phyloP scores from a whole-genome alignment of 2,329 filamentous ascomycete genomes.

The Beauveria sp. region DNA sequence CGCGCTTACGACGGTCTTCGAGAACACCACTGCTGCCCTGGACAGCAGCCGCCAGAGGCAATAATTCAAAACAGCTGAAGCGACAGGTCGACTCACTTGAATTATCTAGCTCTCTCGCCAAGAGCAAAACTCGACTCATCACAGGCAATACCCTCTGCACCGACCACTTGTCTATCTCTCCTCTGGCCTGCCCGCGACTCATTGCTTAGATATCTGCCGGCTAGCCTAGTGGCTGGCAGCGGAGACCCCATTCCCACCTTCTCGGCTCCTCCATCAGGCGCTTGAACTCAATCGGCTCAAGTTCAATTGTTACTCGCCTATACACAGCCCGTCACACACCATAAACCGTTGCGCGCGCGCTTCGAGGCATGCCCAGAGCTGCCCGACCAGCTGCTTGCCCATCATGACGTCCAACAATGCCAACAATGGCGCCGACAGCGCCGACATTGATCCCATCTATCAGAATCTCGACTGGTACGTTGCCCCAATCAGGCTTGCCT shows the following conservation, averaged over 20 bases:
- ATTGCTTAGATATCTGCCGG: not conserved
- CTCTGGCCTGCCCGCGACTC: not conserved
- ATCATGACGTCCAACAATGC: conserved; percentile 27
- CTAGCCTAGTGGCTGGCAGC: not conserved
- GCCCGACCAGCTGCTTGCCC: conserved; percentile 5
- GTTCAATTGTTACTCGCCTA: not conserved
- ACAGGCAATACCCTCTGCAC: not conserved
- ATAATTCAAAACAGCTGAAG: not conserved
- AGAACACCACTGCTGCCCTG: not conserved
- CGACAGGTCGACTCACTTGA: not conserved
- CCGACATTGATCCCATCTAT: conserved; percentile 55
- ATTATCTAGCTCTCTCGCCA: not conserved
- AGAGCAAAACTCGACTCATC: not conserved
- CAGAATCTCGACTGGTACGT: conserved; percentile 69
- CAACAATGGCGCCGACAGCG: conserved; percentile 20
- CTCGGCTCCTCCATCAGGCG: not conserved
- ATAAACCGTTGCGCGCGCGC: conserved; percentile 4
- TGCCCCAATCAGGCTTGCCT: conserved; percentile 2
- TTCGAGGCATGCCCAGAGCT: not conserved
- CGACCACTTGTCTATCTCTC: not conserved
- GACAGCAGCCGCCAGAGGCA: not conserved
- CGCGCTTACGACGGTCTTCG: not conserved
- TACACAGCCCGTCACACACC: not conserved
- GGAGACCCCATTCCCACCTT: conserved; percentile 1
- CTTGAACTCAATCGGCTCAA: conserved; percentile 6